Percentiles rank a stretch among this genome's conserved stretches.
Evolutionary conservation across 805 yeast species (phyloP).

Genomic region (Pichia manshurica): DNA sequence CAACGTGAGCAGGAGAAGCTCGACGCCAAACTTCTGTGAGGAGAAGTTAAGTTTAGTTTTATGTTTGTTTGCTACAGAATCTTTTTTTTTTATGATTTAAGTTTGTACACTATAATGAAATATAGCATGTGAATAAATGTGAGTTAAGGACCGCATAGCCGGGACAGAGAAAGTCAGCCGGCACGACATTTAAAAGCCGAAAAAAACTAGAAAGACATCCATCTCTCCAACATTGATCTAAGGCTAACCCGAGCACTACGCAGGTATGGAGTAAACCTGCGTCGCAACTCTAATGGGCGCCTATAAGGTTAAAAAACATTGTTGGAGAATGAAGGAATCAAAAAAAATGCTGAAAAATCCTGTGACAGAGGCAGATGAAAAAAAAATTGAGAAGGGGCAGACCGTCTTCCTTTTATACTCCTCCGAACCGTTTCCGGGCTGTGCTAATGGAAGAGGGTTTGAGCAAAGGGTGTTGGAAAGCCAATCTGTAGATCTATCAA

Average conservation of each 20-base stretch:
- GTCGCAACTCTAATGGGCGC: constrained; percentile 84
- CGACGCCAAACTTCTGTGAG: constrained; percentile 46
- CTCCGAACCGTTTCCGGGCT: too few species aligned
- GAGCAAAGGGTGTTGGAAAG: too few species aligned
- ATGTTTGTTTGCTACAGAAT: neutral
- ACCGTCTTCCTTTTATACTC: constrained; percentile 11
- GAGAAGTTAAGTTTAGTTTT: neutral
- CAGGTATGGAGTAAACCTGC: constrained; percentile 45
- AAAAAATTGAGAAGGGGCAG: neutral
- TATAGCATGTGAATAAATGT: constrained; percentile 33
- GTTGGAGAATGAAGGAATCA: constrained; percentile 18
- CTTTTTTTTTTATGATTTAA: too few species aligned
- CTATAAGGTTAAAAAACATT: constrained; percentile 38
- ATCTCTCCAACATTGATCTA: constrained; percentile 43
- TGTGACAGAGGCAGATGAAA: neutral
- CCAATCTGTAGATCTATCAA: too few species aligned
- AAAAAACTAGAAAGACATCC: constrained; percentile 33
- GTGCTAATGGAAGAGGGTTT: too few species aligned
- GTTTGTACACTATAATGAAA: too few species aligned
- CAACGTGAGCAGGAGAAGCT: constrained; percentile 53
- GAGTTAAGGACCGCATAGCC: constrained; percentile 73
- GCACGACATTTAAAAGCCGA: constrained; percentile 55
- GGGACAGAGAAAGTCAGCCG: constrained; percentile 32
- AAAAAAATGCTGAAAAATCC: neutral
- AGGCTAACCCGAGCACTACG: constrained; percentile 92